phyloP scores from a whole-genome alignment of 805 yeast genomes.

The Suhomyces faveliae region DNA sequence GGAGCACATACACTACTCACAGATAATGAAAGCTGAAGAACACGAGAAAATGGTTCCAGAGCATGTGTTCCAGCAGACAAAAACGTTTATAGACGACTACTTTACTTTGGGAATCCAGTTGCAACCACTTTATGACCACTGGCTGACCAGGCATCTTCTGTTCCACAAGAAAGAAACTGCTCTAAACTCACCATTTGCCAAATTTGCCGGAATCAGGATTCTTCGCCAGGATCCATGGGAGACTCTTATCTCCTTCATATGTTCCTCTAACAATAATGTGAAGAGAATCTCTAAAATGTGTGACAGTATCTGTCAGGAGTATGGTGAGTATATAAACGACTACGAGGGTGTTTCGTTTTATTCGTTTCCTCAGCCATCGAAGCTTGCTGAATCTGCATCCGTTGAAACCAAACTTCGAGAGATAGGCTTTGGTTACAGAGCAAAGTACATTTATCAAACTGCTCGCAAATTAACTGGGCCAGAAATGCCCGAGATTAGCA shows the following conservation, averaged over 20 bases:
- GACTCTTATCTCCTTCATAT: slow-evolving; percentile 82
- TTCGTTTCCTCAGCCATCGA: slow-evolving; percentile 71
- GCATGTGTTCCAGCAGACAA: slow-evolving; percentile 25
- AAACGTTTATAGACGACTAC: slow-evolving; percentile 58
- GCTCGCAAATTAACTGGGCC: slow-evolving; percentile 52
- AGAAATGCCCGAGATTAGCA: slow-evolving; percentile 34
- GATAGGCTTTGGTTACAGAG: slow-evolving; percentile 85
- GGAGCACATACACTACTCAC: slow-evolving; percentile 49
- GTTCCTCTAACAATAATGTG: slow-evolving; percentile 94
- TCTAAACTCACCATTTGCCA: slow-evolving; percentile 28
- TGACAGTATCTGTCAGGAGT: slow-evolving; percentile 66
- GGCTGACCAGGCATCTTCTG: slow-evolving; percentile 56
- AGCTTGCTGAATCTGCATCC: slow-evolving; percentile 33
- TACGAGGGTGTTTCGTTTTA: slow-evolving; percentile 57
- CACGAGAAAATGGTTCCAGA: slow-evolving; percentile 2
- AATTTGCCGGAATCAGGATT: slow-evolving; percentile 73
- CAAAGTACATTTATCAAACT: slow-evolving; percentile 80
- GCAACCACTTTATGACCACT: slow-evolving; percentile 51
- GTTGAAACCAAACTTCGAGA: slow-evolving; percentile 45
- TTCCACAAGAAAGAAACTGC: slow-evolving; percentile 1
- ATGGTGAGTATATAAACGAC: slow-evolving; percentile 58
- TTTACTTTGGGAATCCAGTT: slow-evolving; percentile 64
- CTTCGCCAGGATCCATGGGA: slow-evolving; percentile 98
- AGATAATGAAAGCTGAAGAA: slow-evolving; percentile 23
- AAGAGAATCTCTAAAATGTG: slow-evolving; percentile 94